Evolutionary conservation across 1,139 yeast genomes (phyloP).

Genomic region (Hyphopichia fennica): DNA sequence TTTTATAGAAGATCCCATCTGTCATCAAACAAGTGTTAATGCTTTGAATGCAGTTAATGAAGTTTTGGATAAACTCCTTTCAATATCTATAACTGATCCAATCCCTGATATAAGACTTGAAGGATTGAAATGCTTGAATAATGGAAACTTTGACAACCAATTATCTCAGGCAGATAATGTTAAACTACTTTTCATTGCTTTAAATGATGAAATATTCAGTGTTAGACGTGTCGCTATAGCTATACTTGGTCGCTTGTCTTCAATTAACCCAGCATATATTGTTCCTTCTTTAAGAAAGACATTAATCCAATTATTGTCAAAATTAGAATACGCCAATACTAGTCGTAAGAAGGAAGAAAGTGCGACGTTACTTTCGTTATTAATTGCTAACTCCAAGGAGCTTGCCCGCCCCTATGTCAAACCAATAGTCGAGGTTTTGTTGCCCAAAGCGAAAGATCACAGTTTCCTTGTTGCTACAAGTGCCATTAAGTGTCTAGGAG

Average conservation of each 20-base stretch:
- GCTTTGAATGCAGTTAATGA: conserved; percentile 84
- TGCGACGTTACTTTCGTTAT: conserved; percentile 69
- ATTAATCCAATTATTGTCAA: conserved; percentile 79
- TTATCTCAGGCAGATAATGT: conserved; percentile 93
- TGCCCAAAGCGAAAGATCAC: conserved; percentile 73
- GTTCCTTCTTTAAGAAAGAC: conserved; percentile 90
- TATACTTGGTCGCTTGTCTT: conserved; percentile 79
- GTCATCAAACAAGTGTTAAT: conserved; percentile 80
- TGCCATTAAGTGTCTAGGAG: conserved; percentile 88
- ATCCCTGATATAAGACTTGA: conserved; percentile 79
- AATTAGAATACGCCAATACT: conserved; percentile 75
- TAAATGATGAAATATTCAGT: conserved; percentile 86
- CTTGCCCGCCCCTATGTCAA: conserved; percentile 86
- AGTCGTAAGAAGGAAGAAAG: conserved; percentile 85
- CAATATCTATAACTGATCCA: conserved; percentile 90
- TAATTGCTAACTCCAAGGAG: conserved; percentile 76
- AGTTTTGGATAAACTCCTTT: conserved; percentile 75
- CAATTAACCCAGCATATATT: conserved; percentile 91
- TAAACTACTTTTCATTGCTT: conserved; percentile 77
- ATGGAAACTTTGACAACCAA: conserved; percentile 80
- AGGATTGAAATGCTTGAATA: conserved; percentile 63
- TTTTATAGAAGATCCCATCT: conserved; percentile 79
- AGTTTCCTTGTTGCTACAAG: conserved; percentile 83
- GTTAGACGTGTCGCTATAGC: conserved; percentile 80
- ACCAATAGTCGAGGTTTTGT: conserved; percentile 80